Evolutionary conservation across 257 asterid genomes (phyloP), one percentile per base, ranked within the genome.

Genomic region (Solanum arcanum): DNA sequence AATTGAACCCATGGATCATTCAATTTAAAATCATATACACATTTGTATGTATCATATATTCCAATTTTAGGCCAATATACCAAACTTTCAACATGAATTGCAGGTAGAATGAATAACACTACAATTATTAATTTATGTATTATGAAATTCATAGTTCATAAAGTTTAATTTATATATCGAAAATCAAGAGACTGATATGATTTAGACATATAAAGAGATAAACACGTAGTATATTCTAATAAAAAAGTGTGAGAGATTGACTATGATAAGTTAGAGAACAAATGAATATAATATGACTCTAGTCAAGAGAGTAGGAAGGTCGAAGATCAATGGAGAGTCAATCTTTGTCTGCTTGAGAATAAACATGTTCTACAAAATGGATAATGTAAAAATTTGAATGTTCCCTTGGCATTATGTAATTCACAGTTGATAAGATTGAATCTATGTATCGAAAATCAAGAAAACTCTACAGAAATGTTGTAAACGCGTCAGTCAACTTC

Each of bases 251-350:
- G 20, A 49, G 59, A 49, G 9, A 49, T 49, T 49, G 59, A 49
- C 0, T 14, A 15, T 49, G 59, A 49, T 49, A 49, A 49, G 1
- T 49, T 14, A 20, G 9, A 49, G 9, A 20, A 49, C 8, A 49
- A 49, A 49, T 15, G 0, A 15, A 49, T 14, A 49, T 2, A 15
- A 49, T 14, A 49, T 1, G 9, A 49, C 62, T 62, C 2, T 62
- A 62, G 4, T n/a, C 7, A n/a, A 11, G 0, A n/a, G 8, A n/a
- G 4, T 5, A 62, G 5, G 16, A 62, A 62, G 7, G 13, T 62
- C 0, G 0, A 62, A 1, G 31, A 5, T 62, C n/a, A 16, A 52
- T 52, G 3, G 0, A 52, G 16, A 16, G 4, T 52, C n/a, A 0
- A 41, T 7, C 3, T 16, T 6, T 0, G 41, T 2, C 1, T 0